Evolutionary conservation across 768 basidiomycete genomes (phyloP).

Genomic region (Lactifluus volemus): DNA sequence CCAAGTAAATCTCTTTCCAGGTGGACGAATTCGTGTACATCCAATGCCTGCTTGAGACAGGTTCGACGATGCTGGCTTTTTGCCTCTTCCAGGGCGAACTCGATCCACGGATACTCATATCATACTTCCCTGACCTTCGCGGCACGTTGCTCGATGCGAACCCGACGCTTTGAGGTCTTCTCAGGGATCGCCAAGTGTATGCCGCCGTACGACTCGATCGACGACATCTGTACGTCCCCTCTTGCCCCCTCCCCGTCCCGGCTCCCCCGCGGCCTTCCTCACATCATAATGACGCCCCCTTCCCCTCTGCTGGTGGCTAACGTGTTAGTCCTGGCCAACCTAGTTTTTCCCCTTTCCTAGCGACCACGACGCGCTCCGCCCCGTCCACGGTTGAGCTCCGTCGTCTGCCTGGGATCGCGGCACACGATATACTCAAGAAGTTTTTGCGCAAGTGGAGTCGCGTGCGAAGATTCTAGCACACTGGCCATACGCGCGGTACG

Average conservation of each 20-base stretch:
- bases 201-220: slow-evolving; percentile 47
- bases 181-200: too few relatives aligned
- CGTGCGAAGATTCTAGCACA: too few relatives aligned
- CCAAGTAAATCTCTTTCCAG: too few relatives aligned
- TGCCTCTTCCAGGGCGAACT: slow-evolving; percentile 50
- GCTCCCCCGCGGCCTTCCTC: slow-evolving; percentile 9
- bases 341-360: slow-evolving; percentile 67
- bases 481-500: too few relatives aligned
- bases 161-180: too few relatives aligned
- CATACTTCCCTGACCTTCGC: slow-evolving; percentile 71
- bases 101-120: too few relatives aligned
- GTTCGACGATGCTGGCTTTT: too few relatives aligned
- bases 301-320: slow-evolving; percentile 53
- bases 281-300: background rate
- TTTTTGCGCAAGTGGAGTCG: too few relatives aligned
- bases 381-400: too few relatives aligned
- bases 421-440: slow-evolving; percentile 39
- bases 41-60: too few relatives aligned
- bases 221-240: slow-evolving; percentile 73
- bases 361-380: too few relatives aligned
- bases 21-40: too few relatives aligned
- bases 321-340: slow-evolving; percentile 68
- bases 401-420: slow-evolving; percentile 41
- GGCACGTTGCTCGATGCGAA: slow-evolving; percentile 45
- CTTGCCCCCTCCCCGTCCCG: background rate